Evolutionary conservation across 495 filamentous ascomycete genomes (phyloP), one percentile per base, ranked within the genome.

Genomic region (Lophiotrema nucula): DNA sequence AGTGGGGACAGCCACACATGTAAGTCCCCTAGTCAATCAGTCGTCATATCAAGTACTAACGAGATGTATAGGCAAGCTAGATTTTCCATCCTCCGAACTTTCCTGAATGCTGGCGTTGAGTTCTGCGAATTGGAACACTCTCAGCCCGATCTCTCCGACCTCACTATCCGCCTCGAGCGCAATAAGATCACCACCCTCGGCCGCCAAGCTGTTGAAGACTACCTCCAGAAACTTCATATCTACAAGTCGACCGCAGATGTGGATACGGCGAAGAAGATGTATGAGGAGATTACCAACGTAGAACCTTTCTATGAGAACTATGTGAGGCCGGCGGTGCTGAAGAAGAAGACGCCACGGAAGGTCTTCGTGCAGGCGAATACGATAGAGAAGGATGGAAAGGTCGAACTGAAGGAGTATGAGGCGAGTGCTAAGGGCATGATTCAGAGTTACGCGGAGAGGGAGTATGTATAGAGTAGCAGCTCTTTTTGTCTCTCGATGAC

Each of bases 291-390:
- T 77, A 95, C 91, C 18, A 74, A 76, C 10, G 92, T 97, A 27
- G 81, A 84, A 19, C 84, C 86, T 21, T 96, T 87, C 74, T 95
- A 87, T 85, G 87, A 81, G 15, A 80, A 80, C 51, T 83, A 83
- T 66, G 83, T 95, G 21, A 77, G 93, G 47, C 79, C 87, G 26
- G 81, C 88, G 47, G 93, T 97, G 18, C 71, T 97, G 62, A 78
- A 79, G 70, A 89, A 88, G 74, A 96, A 95, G 78, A 85, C 89
- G 62, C 92, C 93, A 31, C 79, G 93, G 53, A 98, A 97, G 78
- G 86, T 96, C 37, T 97, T 96, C 74, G 92, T 98, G 16, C 90
- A 96, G 74, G 90, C 88, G 28, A 98, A 95, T 74, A 97, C 93
- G 6, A 73, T 81, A 38, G 69, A 90, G 44, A 79, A 85, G 4